Percentiles rank a stretch among this genome's conserved stretches.
These are phyloP conservation scores for Cyberlindnera xishuangbannaensis DNA, from an alignment of 805 yeast genomes.

Conservation along the genomic window DNA sequence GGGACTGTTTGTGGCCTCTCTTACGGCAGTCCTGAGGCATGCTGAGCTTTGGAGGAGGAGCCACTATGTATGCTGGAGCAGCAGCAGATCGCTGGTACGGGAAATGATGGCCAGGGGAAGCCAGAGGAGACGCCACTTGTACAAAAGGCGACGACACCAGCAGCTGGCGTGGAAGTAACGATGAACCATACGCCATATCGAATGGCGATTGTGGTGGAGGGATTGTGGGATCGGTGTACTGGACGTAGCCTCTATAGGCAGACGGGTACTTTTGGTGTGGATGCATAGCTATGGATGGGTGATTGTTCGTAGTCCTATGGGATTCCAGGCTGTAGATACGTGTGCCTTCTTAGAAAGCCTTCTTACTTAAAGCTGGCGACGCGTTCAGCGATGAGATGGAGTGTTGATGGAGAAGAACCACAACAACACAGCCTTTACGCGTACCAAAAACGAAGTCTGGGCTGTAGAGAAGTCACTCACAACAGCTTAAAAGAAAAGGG, in stretches of 20 bases:
- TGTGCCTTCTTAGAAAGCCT: too few species aligned
- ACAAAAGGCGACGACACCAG: conserved; percentile 56
- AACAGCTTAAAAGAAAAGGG: too few species aligned
- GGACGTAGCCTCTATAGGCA: conserved; percentile 11
- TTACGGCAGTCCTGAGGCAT: conserved; percentile 18
- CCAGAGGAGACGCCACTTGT: conserved; percentile 33
- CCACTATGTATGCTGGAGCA: conserved; percentile 7
- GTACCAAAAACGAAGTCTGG: too few species aligned
- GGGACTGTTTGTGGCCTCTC: conserved; percentile 6
- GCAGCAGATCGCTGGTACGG: conserved; percentile 7
- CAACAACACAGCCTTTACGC: too few species aligned
- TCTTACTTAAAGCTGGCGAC: too few species aligned
- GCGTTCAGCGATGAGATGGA: too few species aligned
- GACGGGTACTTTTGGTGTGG: conserved; percentile 23
- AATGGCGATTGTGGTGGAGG: conserved; percentile 45
- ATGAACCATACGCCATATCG: conserved; percentile 53
- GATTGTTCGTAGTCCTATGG: too few species aligned
- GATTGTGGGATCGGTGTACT: conserved; percentile 15
- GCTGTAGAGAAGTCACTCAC: too few species aligned
- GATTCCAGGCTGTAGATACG: too few species aligned
- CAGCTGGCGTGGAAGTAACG: conserved; percentile 58
- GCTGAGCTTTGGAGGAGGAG: conserved; percentile 21
- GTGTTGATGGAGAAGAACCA: too few species aligned
- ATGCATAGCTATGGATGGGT: conserved; percentile 5
- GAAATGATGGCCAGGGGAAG: conserved; percentile 20